Conservation (phyloP, 106 monocot genomes). For the Dendrobium chrysotoxum region DNA sequence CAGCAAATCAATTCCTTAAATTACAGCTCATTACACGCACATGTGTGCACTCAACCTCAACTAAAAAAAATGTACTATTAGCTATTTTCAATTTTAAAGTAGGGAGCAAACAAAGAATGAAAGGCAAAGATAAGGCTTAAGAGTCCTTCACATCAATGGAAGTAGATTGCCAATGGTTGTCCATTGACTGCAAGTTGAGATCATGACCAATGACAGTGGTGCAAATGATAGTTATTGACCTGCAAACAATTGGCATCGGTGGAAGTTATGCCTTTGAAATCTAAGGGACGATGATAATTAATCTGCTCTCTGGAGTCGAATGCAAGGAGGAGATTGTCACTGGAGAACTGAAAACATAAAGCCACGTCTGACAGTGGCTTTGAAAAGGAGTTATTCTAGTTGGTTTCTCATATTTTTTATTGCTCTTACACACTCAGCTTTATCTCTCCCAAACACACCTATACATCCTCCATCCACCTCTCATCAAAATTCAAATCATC, state of each 20-base stretch:
- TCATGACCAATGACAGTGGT: not conserved
- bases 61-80: not conserved
- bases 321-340: not conserved
- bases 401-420: not conserved
- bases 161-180: not conserved
- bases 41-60: not conserved
- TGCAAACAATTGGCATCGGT: not conserved
- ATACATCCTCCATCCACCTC: not conserved
- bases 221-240: not conserved
- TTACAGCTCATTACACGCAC: not conserved
- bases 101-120: too few relatives aligned
- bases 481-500: not conserved
- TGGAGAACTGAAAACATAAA: not conserved
- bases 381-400: not conserved
- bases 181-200: not conserved
- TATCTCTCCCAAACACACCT: not conserved
- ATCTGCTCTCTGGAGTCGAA: not conserved
- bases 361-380: not conserved
- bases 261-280: not conserved
- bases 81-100: not conserved
- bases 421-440: not conserved
- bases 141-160: too few relatives aligned
- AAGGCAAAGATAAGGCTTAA: too few relatives aligned
- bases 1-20: not conserved
- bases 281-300: not conserved